A percentile compares a stretch with the other conserved stretches of the same genome.
Conservation (phyloP, 108 stramenopile genomes). For the Schizochytrium sp. region DNA sequence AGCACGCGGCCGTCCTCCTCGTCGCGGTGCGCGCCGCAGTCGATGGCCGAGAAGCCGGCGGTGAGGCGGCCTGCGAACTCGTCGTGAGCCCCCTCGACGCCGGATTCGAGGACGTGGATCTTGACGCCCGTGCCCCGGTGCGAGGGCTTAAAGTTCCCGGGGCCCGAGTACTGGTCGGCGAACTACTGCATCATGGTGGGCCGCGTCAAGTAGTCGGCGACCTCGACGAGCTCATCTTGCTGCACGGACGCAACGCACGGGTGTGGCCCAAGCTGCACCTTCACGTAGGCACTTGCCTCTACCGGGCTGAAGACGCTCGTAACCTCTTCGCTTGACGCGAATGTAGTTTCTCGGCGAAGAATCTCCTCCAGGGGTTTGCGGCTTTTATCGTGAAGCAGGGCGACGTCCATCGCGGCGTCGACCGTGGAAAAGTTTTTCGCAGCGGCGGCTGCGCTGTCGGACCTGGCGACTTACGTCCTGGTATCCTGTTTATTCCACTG, state of each 20-base stretch:
- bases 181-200: neutral
- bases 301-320: no score
- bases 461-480: no score
- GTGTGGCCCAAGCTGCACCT: neutral
- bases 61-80: neutral
- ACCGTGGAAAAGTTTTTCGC: no score
- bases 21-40: neutral
- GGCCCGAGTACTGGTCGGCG: neutral
- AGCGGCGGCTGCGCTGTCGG: no score
- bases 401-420: no score
- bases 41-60: neutral
- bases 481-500: no score
- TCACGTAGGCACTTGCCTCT: neutral
- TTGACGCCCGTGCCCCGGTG: neutral
- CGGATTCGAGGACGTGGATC: neutral
- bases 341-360: no score
- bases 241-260: neutral
- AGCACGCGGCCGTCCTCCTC: neutral
- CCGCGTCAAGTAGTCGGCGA: neutral
- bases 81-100: neutral
- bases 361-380: no score
- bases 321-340: no score
- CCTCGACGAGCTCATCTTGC: neutral
- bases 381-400: no score
- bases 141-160: neutral